Base-by-base conservation (phyloP, 2,329 filamentous ascomycete species). In the Phyllosticta citriasiana region DNA sequence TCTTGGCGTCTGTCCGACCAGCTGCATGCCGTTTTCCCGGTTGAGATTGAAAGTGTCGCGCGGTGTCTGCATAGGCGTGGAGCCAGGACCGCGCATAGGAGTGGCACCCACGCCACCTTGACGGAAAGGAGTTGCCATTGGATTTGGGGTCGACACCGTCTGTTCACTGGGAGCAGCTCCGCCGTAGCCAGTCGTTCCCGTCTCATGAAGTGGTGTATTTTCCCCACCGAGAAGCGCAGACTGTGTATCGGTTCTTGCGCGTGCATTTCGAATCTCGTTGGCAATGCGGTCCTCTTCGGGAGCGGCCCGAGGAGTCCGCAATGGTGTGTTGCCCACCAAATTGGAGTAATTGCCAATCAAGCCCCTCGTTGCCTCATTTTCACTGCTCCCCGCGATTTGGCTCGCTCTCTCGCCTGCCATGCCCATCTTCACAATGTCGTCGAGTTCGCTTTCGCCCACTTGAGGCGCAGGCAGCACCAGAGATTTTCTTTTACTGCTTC, bases 381-480 rank as follows among this genome's bases (percentile, higher is more conserved):
- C 91, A 71, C 89, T 88, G 59, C 86, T 85, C 53, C 84, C 84
- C 4, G 89, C 90, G 72, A 89, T 80, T 64, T 82, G 78, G 68
- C 86, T 91, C 53, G 94, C 94, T 57, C 88, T 86, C 70, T 97
- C 91, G 47, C 93, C 94, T 63, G 91, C 84, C 83, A 96, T 89
- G 53, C 94, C 93, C 91, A 97, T 96, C 79, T 99, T 99, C 65
- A 99, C 91, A 69, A 99, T 97, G 66, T 97, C 92, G 71, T 99
- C 94, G 63, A 99, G 80, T 75, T 99, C 94, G 53, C 85, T 83
- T 70, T 99, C 94, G 73, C 89, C 87, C 68, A 99, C 91, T 76
- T 99, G 94, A 8, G 94, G 94, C 25, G 89, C 80, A 8, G 94
- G 94, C 26, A 99, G 79, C 54, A 87, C 85, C n/a, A 99, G 80